Percentiles rank a stretch among this genome's conserved stretches.
Evolutionary conservation across 371 early-diverging fungal genomes (phyloP).

Genomic region (Apophysomyces ossiformis): DNA sequence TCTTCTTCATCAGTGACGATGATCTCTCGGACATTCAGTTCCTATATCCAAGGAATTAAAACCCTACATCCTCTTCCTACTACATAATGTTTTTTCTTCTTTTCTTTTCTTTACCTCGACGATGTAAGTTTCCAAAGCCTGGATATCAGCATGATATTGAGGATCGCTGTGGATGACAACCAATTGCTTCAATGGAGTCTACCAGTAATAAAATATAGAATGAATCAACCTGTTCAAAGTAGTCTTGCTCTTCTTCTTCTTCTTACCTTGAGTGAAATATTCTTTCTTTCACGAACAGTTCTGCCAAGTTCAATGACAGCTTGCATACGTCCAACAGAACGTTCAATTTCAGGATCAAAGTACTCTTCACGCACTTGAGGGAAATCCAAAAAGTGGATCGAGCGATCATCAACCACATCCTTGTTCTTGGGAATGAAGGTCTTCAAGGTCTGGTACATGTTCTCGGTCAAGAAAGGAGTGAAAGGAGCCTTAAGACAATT

Average conservation of each 20-base stretch:
- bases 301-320: constrained; percentile 98
- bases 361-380: constrained; percentile 93
- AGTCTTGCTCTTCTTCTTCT: not conserved
- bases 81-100: constrained; percentile 78
- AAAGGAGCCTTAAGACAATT: constrained; percentile 84
- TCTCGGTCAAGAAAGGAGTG: constrained; percentile 98
- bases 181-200: constrained; percentile 94
- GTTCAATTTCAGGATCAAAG: constrained; percentile 95
- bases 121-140: constrained; percentile 83
- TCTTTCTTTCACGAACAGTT: constrained; percentile 93
- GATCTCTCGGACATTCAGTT: constrained; percentile 90
- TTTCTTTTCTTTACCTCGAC: constrained; percentile 65
- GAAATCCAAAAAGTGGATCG: constrained; percentile 92
- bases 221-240: not conserved
- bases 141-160: constrained; percentile 88
- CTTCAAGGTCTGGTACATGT: constrained; percentile 95
- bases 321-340: constrained; percentile 95
- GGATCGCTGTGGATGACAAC: constrained; percentile 91
- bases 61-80: too few species aligned
- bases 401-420: constrained; percentile 77
- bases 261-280: constrained; percentile 85
- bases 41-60: constrained; percentile 55
- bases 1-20: constrained; percentile 90
- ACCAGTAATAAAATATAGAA: constrained; percentile 3
- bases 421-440: constrained; percentile 65